Percentiles rank a stretch among this genome's conserved stretches.
Conservation (phyloP, 768 basidiomycete genomes). For the Tulasnella sp. region DNA sequence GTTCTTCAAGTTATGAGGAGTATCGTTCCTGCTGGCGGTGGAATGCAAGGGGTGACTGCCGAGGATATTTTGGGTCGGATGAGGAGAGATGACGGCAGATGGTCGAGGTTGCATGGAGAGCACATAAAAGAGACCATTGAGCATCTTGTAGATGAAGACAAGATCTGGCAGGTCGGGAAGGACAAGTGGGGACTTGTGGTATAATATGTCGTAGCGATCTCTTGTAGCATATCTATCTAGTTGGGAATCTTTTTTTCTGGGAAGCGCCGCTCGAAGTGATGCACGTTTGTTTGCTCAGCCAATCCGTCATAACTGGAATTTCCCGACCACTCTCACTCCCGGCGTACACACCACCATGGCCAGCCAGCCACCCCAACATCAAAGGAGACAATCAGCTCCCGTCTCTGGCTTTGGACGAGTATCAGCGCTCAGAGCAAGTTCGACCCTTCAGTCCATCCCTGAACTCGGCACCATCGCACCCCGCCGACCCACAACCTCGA, state of each 20-base stretch:
- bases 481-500: background rate
- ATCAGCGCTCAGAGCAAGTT: conserved; percentile 12
- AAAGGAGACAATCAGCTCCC: background rate
- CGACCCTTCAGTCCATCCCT: conserved; percentile 1
- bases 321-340: conserved; percentile 6
- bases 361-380: background rate
- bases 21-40: too few species aligned
- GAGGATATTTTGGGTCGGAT: conserved; percentile 44
- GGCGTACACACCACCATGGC: background rate
- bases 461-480: background rate
- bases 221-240: background rate
- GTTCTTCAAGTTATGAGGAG: too few species aligned
- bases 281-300: conserved; percentile 9
- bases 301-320: conserved; percentile 12
- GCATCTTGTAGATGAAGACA: conserved; percentile 40
- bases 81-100: conserved; percentile 53
- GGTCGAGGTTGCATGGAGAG: conserved; percentile 63
- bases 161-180: conserved; percentile 38
- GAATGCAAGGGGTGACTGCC: too few species aligned
- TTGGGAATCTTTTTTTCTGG: background rate
- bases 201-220: background rate
- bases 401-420: background rate
- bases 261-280: background rate
- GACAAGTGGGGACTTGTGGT: conserved; percentile 38
- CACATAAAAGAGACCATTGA: conserved; percentile 58